A percentile compares a stretch with the other conserved stretches of the same genome.
Evolutionary conservation across 1,139 yeast genomes (phyloP).

Genomic region (Hemisphaericaspora subhashii): DNA sequence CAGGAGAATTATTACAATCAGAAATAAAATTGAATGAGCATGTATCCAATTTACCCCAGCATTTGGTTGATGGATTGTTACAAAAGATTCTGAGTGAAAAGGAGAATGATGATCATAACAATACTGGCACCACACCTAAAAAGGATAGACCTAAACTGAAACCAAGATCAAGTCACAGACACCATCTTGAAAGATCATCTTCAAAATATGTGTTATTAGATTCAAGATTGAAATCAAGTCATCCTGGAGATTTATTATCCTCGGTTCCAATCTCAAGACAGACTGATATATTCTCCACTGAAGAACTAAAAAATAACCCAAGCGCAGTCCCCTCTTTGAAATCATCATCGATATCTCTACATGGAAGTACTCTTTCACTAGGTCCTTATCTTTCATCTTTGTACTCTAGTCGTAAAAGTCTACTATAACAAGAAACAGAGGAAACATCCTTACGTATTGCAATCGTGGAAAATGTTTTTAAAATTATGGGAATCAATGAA

Average conservation of each 20-base stretch:
- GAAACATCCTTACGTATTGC: slow-evolving; percentile 71
- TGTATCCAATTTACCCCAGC: slow-evolving; percentile 51
- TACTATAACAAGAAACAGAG: slow-evolving; percentile 58
- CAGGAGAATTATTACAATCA: slow-evolving; percentile 76
- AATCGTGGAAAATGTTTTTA: slow-evolving; percentile 73
- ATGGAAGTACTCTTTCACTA: no score
- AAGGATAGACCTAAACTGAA: not conserved
- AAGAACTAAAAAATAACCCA: slow-evolving; percentile 4
- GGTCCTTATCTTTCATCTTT: not conserved
- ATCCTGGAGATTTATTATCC: slow-evolving; percentile 82
- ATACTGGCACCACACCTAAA: not conserved
- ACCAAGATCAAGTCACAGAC: slow-evolving; percentile 4
- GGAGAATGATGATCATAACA: not conserved
- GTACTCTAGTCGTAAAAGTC: not conserved
- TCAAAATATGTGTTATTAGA: slow-evolving; percentile 69
- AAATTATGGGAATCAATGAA: slow-evolving; percentile 65
- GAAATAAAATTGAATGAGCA: slow-evolving; percentile 65
- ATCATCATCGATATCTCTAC: slow-evolving; percentile 9
- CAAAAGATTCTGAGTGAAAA: slow-evolving; percentile 31
- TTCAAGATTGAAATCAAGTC: slow-evolving; percentile 57
- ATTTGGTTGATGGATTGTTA: slow-evolving; percentile 58
- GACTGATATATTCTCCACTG: slow-evolving; percentile 18
- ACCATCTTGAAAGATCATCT: slow-evolving; percentile 16
- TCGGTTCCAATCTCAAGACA: slow-evolving; percentile 75
- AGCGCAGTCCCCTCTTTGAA: slow-evolving; percentile 2